phyloP scores from a whole-genome alignment of 139 green algal species.

The Nannochloris sp. region DNA sequence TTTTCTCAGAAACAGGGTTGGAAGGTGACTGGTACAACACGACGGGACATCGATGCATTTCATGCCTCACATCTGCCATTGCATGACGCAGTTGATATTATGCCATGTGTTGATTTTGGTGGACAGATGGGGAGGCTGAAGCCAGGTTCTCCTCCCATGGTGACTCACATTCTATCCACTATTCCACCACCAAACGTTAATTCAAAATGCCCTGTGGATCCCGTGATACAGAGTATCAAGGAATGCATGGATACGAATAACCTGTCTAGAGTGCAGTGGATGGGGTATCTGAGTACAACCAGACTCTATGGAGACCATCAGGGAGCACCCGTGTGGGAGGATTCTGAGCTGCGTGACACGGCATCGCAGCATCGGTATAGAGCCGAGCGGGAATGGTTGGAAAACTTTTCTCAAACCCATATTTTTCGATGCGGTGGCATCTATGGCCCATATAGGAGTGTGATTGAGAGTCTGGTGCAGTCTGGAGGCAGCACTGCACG shows the following conservation, averaged over 20 bases:
- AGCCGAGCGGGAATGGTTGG: constrained; percentile 50
- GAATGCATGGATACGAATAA: constrained; percentile 1
- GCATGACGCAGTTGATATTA: not conserved
- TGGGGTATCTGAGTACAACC: constrained; percentile 57
- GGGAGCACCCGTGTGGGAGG: constrained; percentile 62
- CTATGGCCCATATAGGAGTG: constrained; percentile 56
- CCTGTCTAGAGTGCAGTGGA: constrained; percentile 28
- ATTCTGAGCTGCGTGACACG: constrained; percentile 20
- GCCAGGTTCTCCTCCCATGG: constrained; percentile 1
- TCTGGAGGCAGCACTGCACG: constrained; percentile 1
- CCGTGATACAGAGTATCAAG: constrained; percentile 7
- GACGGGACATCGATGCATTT: not conserved
- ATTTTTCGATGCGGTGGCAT: constrained; percentile 59
- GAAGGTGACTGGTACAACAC: constrained; percentile 26
- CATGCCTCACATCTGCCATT: not conserved
- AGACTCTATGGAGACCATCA: constrained; percentile 59
- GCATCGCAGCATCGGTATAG: constrained; percentile 20
- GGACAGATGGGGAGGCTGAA: not conserved
- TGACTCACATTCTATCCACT: constrained; percentile 31
- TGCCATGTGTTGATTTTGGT: constrained; percentile 5
- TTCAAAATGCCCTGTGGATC: constrained; percentile 8
- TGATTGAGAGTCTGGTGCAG: constrained; percentile 21
- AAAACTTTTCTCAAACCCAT: constrained; percentile 38
- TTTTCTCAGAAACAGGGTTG: constrained; percentile 20
- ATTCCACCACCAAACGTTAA: constrained; percentile 17